These are phyloP conservation scores for Phytophthora sp. DNA, from an alignment of 352 stramenopile species.

Conservation along the genomic window DNA sequence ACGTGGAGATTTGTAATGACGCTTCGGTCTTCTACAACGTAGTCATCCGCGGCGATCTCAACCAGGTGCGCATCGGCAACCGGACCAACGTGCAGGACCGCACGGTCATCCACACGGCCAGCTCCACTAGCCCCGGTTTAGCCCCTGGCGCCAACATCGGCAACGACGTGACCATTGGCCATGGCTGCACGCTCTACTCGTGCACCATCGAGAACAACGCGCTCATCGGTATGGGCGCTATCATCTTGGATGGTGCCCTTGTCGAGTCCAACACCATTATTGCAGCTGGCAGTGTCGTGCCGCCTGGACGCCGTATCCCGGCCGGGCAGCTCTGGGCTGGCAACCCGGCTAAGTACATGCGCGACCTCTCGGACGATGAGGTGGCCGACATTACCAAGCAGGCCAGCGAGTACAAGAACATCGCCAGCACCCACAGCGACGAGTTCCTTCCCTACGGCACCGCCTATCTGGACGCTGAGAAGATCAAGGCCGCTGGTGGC, in stretches of 20 bases:
- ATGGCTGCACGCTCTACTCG: conserved; percentile 96
- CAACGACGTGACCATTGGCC: conserved; percentile 96
- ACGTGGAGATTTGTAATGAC: conserved; percentile 95
- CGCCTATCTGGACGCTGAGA: conserved; percentile 88
- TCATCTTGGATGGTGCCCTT: conserved; percentile 93
- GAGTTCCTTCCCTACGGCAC: conserved; percentile 92
- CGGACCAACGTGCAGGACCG: conserved; percentile 97
- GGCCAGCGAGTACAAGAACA: conserved; percentile 83
- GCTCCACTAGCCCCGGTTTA: conserved; percentile 73
- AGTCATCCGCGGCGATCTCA: conserved; percentile 93
- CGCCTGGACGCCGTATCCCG: conserved; percentile 87
- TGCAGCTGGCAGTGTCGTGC: conserved; percentile 94
- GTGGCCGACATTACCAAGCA: conserved; percentile 90
- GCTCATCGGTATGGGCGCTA: conserved; percentile 96
- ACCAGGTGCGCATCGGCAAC: conserved; percentile 94
- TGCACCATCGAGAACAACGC: conserved; percentile 96
- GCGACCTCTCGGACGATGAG: conserved; percentile 93
- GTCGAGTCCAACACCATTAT: conserved; percentile 95
- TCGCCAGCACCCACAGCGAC: conserved; percentile 87
- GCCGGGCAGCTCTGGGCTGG: conserved; percentile 95
- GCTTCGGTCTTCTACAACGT: conserved; percentile 97
- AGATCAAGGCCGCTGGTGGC: conserved; percentile 82
- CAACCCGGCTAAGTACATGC: conserved; percentile 95
- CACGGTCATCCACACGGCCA: conserved; percentile 94
- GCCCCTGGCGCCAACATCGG: conserved; percentile 92